Base-by-base conservation (phyloP, 2,329 filamentous ascomycete species). In the Xylariaceae sp. region DNA sequence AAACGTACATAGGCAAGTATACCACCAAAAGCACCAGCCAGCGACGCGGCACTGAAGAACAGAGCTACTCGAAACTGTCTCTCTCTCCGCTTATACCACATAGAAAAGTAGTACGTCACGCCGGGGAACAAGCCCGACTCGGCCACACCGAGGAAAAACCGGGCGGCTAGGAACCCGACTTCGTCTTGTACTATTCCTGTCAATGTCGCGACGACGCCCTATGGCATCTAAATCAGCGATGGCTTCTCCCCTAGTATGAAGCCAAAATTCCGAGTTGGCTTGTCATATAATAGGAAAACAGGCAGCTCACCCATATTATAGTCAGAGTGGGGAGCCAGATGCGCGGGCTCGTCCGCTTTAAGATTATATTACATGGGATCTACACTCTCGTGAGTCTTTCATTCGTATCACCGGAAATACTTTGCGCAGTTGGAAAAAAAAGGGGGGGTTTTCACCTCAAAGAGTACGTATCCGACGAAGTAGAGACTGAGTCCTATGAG, bases 401-500 rank as follows among this genome's bases (percentile, higher is more conserved):
- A 11, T 29, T 1, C 30, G 54, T 26, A 39, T 19, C 40, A 39
- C n/a, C 40, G 40, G 29, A 42, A 46, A 12, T 4, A 30, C 3
- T 31, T 2, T 2, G n/a, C 4, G 2, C 39, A 2, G 26, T 4
- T 45, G 3, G 31, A 19, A 19, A 19, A 19, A 19, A 2, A 19
- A 19, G 19, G 8, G 4, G 35, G 8, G 35, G 35, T 1, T n/a
- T 65, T 43, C 44, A 77, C 76, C 62, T 83, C 80, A 42, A 83
- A 83, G 8, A 81, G 62, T 1, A 81, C 79, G 55, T 83, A 83
- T 43, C 78, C 79, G 41, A 83, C 71, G 63, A 88, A 88, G 67
- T 86, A 88, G 0, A 88, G 67, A 0, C 84, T 87, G 41, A 88
- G 65, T 1, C 83, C 82, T 0, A 80, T 84, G 1, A 87, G 72